Percentiles rank a stretch among this genome's conserved stretches.
phyloP scores from a whole-genome alignment of 176 grass and related monocot species.

The Oryza brachyantha region DNA sequence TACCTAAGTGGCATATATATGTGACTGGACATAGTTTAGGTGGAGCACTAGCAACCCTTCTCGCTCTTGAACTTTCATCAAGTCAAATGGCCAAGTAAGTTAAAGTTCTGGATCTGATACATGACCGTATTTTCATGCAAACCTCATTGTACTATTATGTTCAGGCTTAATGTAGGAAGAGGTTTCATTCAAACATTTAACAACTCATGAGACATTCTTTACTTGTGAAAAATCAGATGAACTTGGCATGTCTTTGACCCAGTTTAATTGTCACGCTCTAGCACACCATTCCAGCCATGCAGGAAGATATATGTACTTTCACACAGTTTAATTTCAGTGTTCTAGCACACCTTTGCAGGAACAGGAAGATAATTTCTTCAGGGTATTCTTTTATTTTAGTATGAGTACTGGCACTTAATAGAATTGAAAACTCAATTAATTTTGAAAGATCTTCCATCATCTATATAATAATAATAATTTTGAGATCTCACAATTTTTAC shows the following conservation, averaged over 20 bases:
- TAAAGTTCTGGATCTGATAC: conserved; percentile 23
- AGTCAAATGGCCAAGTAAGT: conserved; percentile 86
- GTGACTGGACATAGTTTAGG: conserved; percentile 98
- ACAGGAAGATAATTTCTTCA: not conserved
- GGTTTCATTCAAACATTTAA: conserved; percentile 8
- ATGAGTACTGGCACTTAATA: not conserved
- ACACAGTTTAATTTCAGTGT: not conserved
- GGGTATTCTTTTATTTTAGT: not conserved
- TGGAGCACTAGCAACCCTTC: conserved; percentile 88
- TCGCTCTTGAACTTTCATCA: conserved; percentile 89
- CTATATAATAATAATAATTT: not conserved
- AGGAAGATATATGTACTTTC: not conserved
- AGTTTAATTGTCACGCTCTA: conserved; percentile 1
- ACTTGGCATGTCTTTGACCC: not conserved
- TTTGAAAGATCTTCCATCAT: not conserved
- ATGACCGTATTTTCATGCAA: conserved; percentile 16
- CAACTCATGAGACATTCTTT: not conserved
- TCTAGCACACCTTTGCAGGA: not conserved
- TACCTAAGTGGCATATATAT: conserved; percentile 76
- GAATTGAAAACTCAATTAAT: not conserved
- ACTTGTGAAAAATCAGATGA: conserved; percentile 4
- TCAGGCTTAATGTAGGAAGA: conserved; percentile 20
- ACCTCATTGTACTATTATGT: conserved; percentile 3
- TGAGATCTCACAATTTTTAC: not conserved
- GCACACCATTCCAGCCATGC: not conserved